Base-by-base conservation (phyloP, 1,139 yeast species). In the Protomyces inouyei region DNA sequence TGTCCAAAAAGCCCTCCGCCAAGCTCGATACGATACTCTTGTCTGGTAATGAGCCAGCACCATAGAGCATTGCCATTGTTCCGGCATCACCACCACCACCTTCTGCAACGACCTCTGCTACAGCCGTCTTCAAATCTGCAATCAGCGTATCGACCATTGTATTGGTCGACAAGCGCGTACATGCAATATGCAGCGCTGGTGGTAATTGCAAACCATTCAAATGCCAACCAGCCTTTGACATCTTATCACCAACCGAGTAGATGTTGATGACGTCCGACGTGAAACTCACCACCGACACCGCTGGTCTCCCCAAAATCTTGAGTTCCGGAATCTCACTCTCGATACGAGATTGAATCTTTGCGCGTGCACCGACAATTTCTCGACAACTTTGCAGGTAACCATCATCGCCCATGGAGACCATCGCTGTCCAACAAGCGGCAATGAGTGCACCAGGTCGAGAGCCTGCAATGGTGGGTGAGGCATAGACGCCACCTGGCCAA, bases 401-500 rank as follows among this genome's bases (percentile, higher is more conserved):
- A 14, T 83, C 82, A 65, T 82, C 84, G 48, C 98, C 98, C 65
- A 91, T 80, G 68, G 81, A 80, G 60, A 92, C 76, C 79, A 93
- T 77, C 0, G 97, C 91, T 0, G 97, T 95, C 98, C 98, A 93
- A 74, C 98, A 92, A 0, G 97, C 98, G 16, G 88, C 98, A 82
- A 91, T 88, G 60, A 93, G 79, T 0, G 98, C 98, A 63, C 98
- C 98, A 0, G 98, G 98, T 69, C 98, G 83, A 9, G 97, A 89
- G 0, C 98, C 98, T 0, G 98, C 98, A 61, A 93, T 78, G 0
- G 98, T 93, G 1, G 98, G 97, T 0, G 97, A 90, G 0, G 97
- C 98, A 73, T 93, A 93, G 72, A 93, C 79, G 0, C 98, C 98
- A 55, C 98, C 98, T 8, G 86, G 80, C 98, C 98, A 93, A 67